phyloP scores from a whole-genome alignment of 805 yeast species.

The Candida broadrunensis region DNA sequence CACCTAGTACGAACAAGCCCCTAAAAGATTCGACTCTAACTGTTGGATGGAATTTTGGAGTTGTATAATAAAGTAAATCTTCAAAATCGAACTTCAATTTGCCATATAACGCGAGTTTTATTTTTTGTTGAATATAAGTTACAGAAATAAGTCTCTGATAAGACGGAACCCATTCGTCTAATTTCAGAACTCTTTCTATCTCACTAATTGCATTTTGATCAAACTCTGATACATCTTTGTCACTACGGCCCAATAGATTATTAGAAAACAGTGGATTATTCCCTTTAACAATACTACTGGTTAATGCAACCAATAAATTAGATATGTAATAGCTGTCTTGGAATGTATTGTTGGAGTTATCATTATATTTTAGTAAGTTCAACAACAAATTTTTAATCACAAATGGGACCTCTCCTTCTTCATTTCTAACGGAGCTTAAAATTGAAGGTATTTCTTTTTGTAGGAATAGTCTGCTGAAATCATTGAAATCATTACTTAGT shows the following conservation, averaged over 20 bases:
- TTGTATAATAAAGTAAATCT: conserved; percentile 54
- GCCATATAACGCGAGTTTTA: conserved; percentile 56
- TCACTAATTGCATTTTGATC: conserved; percentile 48
- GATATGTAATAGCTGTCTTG: conserved; percentile 70
- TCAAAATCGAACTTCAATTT: conserved; percentile 49
- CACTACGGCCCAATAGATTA: conserved; percentile 2
- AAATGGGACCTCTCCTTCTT: conserved; percentile 56
- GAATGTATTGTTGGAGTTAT: conserved; percentile 74
- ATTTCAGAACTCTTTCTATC: conserved; percentile 66
- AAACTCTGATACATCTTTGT: conserved; percentile 11
- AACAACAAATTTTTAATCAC: conserved; percentile 62
- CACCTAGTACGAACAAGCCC: conserved; percentile 72
- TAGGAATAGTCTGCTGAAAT: conserved; percentile 65
- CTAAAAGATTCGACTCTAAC: conserved; percentile 67
- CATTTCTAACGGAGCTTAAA: conserved; percentile 58
- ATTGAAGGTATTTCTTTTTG: conserved; percentile 67
- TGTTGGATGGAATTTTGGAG: conserved; percentile 42
- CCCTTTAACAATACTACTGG: conserved; percentile 24
- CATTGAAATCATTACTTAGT: conserved; percentile 73
- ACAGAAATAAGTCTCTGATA: conserved; percentile 54
- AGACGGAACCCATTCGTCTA: conserved; percentile 87
- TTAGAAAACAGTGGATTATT: conserved; percentile 5
- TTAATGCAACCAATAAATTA: conserved; percentile 54
- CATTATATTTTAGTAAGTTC: conserved; percentile 76
- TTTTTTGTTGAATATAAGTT: conserved; percentile 57